These are phyloP conservation scores for Maudiozyma pseudohumilis DNA, from an alignment of 805 yeast species.

Conservation along the genomic window DNA sequence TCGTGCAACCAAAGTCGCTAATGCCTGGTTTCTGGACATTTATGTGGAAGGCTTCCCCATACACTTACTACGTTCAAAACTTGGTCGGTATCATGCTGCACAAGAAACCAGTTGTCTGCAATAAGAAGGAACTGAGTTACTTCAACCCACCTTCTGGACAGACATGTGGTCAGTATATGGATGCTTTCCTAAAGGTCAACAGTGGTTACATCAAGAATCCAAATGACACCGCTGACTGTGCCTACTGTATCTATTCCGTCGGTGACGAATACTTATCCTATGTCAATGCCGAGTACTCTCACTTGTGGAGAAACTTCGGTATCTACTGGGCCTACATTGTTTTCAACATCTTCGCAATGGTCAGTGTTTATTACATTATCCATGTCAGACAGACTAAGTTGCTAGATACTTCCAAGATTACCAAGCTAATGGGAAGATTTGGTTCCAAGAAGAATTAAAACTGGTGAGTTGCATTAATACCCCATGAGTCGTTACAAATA, in stretches of 20 bases:
- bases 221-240: slow-evolving; percentile 40
- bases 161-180: slow-evolving; percentile 21
- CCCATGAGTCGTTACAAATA: too few relatives aligned
- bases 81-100: slow-evolving; percentile 42
- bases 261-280: slow-evolving; percentile 45
- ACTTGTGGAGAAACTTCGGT: slow-evolving; percentile 52
- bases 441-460: slow-evolving; percentile 3
- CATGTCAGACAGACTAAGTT: slow-evolving; percentile 27
- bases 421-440: slow-evolving; percentile 2
- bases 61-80: slow-evolving; percentile 36
- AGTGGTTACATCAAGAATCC: slow-evolving; percentile 20
- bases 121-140: slow-evolving; percentile 18
- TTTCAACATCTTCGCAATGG: slow-evolving; percentile 35
- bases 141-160: slow-evolving; percentile 16
- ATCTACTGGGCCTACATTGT: slow-evolving; percentile 41
- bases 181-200: slow-evolving; percentile 9
- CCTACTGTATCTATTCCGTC: slow-evolving; percentile 41
- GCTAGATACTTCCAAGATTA: slow-evolving; percentile 2
- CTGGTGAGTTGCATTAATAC: too few relatives aligned
- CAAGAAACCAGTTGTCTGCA: slow-evolving; percentile 35
- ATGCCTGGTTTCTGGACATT: slow-evolving; percentile 38
- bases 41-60: slow-evolving; percentile 34
- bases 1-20: slow-evolving; percentile 29
- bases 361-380: slow-evolving; percentile 43
- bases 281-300: slow-evolving; percentile 23